A percentile compares a stretch with the other conserved stretches of the same genome.
These are phyloP conservation scores for Hypoxylon sp. DNA, from an alignment of 2,329 filamentous ascomycete genomes.

Conservation along the genomic window DNA sequence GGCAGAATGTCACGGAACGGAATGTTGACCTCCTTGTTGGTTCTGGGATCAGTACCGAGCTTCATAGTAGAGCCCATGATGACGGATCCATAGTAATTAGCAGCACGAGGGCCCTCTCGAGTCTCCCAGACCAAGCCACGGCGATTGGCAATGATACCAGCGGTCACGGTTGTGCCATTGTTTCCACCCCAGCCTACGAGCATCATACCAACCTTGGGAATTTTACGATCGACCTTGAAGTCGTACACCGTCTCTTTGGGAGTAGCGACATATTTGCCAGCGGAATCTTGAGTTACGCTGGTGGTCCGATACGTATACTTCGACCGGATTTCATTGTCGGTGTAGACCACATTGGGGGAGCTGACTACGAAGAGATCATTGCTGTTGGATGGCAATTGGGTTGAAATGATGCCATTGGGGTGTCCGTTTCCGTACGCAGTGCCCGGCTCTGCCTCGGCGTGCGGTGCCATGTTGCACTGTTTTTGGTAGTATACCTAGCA, in stretches of 20 bases:
- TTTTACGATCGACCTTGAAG: conserved; percentile 96
- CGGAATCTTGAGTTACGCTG: conserved; percentile 75
- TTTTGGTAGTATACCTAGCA: conserved; percentile 33
- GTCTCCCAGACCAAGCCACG: conserved; percentile 91
- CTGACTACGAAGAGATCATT: conserved; percentile 85
- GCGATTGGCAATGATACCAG: conserved; percentile 96
- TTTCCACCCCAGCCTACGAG: conserved; percentile 98
- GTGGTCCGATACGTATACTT: conserved; percentile 98
- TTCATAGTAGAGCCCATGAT: conserved; percentile 98
- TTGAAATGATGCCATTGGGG: conserved; percentile 55
- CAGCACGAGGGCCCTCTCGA: conserved; percentile 84
- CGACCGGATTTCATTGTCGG: conserved; percentile 87
- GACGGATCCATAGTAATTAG: conserved; percentile 99
- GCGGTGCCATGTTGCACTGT: conserved; percentile 84
- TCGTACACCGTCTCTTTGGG: conserved; percentile 93
- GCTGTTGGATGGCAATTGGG: conserved; percentile 57
- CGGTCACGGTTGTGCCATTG: conserved; percentile 97
- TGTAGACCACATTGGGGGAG: conserved; percentile 94
- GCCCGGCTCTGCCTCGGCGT: conserved; percentile 76
- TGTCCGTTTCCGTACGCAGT: conserved; percentile 74
- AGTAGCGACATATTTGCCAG: conserved; percentile 84
- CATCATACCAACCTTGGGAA: conserved; percentile 97
- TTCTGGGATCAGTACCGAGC: conserved; percentile 88
- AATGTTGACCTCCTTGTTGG: conserved; percentile 91
- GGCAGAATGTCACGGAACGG: conserved; percentile 95